Base-by-base conservation (phyloP, 192 early-diverging fungal genomes). In the Rhizoclosmatium globosum region DNA sequence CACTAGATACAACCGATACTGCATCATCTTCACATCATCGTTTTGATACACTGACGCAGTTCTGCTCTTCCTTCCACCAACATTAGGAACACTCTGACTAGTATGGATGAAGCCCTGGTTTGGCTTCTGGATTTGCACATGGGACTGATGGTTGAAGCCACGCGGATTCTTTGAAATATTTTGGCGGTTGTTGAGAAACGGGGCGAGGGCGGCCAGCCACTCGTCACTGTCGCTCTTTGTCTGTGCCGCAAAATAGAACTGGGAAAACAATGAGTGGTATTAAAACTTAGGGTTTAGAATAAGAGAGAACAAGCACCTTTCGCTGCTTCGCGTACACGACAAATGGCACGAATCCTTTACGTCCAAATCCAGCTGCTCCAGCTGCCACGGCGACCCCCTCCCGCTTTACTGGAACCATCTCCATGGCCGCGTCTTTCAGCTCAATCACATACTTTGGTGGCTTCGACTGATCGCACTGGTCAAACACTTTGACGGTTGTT, bases 221-320 rank as follows among this genome's bases (percentile, higher is more conserved):
- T 87, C 85, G n/a, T 84, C 85, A 3, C 78, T 74, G 38, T 89
- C 88, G 9, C 58, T 58, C 15, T 70, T 79, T 47, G 81, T 87
- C 73, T 82, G 83, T 31, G 84, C 81, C 31, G 88, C 84, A 69
- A 89, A 84, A 67, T 86, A 72, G 58, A 85, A 89, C 88, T 89
- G 43, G 0, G 50, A 1, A 53, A 17, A 17, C 6, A 53, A 38
- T 42, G 0, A 7, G 41, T 17, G 11, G 4, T 53, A 59, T 21
- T 7, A 57, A 67, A 56, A 56, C 53, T 1, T 38, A n/a, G n/a
- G n/a, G n/a, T n/a, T n/a, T n/a, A n/a, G n/a, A 0, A 53, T 13
- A 53, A 7, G 9, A 60, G 9, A n/a, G 9, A 44, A 68, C 13
- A 45, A 3, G 11, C 57, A 85, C 84, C 82, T 85, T 85, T 47